A percentile compares a stretch with the other conserved stretches of the same genome.
Conservation (phyloP, 73 alveolate genomes). For the Diophrys sp. region DNA sequence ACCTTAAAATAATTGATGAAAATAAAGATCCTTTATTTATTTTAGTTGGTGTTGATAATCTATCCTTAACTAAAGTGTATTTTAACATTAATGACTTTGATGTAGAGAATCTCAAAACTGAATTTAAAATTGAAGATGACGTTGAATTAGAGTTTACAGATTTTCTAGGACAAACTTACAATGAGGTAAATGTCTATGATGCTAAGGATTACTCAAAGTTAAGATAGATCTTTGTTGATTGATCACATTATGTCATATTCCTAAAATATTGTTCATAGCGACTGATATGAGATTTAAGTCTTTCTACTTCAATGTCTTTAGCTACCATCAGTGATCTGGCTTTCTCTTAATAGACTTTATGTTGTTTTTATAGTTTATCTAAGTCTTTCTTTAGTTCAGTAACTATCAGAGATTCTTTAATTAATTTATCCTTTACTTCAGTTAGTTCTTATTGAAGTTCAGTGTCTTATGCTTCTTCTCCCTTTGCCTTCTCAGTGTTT, state of each 20-base stretch:
- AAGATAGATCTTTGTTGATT: not conserved
- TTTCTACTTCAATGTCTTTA: slow-evolving; percentile 28
- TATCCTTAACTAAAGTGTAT: not conserved
- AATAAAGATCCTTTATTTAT: not conserved
- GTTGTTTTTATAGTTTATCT: slow-evolving; percentile 5
- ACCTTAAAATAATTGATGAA: too few relatives aligned
- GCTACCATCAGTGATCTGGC: slow-evolving; percentile 33
- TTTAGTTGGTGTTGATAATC: not conserved
- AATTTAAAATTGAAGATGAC: not conserved
- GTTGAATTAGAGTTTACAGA: not conserved
- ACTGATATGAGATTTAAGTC: slow-evolving; percentile 1
- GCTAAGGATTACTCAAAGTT: too few relatives aligned
- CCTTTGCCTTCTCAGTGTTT: not conserved
- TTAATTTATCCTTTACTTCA: slow-evolving; percentile 1
- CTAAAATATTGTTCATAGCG: slow-evolving; percentile 19
- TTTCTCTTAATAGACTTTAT: slow-evolving; percentile 4
- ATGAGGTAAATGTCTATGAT: not conserved
- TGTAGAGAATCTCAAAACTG: not conserved
- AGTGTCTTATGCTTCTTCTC: not conserved
- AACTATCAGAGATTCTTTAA: not conserved
- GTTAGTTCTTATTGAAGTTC: too few relatives aligned
- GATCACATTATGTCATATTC: slow-evolving; percentile 11
- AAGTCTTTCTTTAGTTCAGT: slow-evolving; percentile 1
- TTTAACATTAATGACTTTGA: not conserved
- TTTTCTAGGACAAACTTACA: not conserved